Evolutionary conservation across 257 asterid species (phyloP).

Genomic region (Solanum appendiculatum): DNA sequence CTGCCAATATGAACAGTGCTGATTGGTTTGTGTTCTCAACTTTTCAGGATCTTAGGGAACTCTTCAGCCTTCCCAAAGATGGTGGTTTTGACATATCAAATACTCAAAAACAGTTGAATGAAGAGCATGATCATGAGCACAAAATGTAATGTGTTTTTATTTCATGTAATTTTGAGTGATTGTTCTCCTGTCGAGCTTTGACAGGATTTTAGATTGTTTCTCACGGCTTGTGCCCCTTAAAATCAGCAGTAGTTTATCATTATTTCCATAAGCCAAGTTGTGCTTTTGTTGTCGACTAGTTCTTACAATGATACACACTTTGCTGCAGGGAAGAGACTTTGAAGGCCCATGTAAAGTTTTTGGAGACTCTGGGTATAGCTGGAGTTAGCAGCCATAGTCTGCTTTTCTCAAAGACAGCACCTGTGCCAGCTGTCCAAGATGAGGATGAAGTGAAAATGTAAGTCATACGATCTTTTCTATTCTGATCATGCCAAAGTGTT

Average conservation of each 20-base stretch:
- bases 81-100: slow-evolving; percentile 88
- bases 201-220: background rate
- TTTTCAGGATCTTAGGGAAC: slow-evolving; percentile 78
- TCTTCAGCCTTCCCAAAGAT: slow-evolving; percentile 64
- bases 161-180: background rate
- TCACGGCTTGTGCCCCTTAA: background rate
- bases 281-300: background rate
- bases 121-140: slow-evolving; percentile 82
- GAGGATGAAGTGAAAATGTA: slow-evolving; percentile 63
- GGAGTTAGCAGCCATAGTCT: slow-evolving; percentile 92
- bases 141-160: slow-evolving; percentile 34
- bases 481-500: background rate
- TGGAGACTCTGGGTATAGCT: slow-evolving; percentile 75
- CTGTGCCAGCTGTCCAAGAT: slow-evolving; percentile 32
- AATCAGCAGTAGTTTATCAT: background rate
- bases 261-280: background rate
- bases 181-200: background rate
- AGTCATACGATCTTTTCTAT: background rate
- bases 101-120: slow-evolving; percentile 80
- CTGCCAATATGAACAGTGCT: background rate
- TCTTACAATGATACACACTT: background rate
- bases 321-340: slow-evolving; percentile 64
- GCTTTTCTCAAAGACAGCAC: slow-evolving; percentile 83
- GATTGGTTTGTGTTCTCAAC: background rate
- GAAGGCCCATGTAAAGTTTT: slow-evolving; percentile 56